Conservation (phyloP, 441 rosid species). For the Metrosideros polymorpha region DNA sequence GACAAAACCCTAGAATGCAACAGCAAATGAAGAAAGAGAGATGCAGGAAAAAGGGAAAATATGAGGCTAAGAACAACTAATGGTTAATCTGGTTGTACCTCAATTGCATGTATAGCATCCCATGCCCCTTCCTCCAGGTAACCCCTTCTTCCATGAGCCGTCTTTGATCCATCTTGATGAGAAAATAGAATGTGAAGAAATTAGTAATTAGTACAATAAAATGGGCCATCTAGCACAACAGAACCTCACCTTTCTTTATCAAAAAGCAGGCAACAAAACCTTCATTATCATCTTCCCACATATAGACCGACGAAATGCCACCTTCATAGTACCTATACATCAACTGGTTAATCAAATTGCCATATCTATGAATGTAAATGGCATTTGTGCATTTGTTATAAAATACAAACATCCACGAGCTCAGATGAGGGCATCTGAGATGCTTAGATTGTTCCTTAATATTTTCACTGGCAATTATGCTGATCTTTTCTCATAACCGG, state of each 20-base stretch:
- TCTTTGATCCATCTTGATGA: conserved; percentile 75
- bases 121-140: conserved; percentile 93
- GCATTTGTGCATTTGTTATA: not conserved
- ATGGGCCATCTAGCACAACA: not conserved
- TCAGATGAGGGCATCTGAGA: not conserved
- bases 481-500: not conserved
- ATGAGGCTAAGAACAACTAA: not conserved
- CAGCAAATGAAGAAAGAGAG: not conserved
- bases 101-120: conserved; percentile 95
- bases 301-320: conserved; percentile 93
- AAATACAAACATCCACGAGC: not conserved
- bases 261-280: conserved; percentile 88
- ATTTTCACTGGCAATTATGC: not conserved
- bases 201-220: conserved; percentile 5
- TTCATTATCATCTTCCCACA: conserved; percentile 95
- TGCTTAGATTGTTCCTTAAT: not conserved
- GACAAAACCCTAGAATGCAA: not conserved
- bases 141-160: conserved; percentile 85
- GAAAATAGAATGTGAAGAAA: not conserved
- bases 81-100: conserved; percentile 26
- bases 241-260: conserved; percentile 72
- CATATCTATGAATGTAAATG: not conserved
- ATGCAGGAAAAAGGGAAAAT: not conserved
- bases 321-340: conserved; percentile 89
- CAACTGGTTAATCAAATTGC: conserved; percentile 21